Evolutionary conservation across 441 rosid species (phyloP).

Genomic region (Bruguiera hainesii): DNA sequence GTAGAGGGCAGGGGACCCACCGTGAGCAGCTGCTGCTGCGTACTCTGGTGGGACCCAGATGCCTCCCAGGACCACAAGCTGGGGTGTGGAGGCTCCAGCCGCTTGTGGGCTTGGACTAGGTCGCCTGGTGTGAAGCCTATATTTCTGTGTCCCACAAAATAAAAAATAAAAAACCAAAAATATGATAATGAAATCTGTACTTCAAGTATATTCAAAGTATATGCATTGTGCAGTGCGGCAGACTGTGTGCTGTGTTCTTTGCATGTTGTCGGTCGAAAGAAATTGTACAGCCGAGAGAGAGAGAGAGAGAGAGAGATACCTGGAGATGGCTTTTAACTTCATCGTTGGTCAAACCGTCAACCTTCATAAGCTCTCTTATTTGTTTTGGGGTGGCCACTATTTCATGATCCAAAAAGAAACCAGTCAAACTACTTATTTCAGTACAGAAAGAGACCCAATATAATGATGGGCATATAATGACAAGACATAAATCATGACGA

Average conservation of each 20-base stretch:
- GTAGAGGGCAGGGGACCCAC: slow-evolving; percentile 36
- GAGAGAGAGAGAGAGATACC: slow-evolving; percentile 34
- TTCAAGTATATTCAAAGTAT: slow-evolving; percentile 15
- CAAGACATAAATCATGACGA: neutral
- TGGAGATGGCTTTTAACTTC: slow-evolving; percentile 99
- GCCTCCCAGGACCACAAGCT: slow-evolving; percentile 81
- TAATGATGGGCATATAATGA: neutral
- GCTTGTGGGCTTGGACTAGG: slow-evolving; percentile 90
- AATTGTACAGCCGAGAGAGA: neutral
- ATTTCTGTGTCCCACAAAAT: slow-evolving; percentile 52
- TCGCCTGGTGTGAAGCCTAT: slow-evolving; percentile 93
- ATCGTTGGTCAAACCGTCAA: slow-evolving; percentile 92
- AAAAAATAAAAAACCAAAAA: slow-evolving; percentile 6
- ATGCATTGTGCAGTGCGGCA: slow-evolving; percentile 17
- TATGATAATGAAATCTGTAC: slow-evolving; percentile 11
- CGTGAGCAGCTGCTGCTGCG: slow-evolving; percentile 47
- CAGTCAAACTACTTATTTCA: neutral
- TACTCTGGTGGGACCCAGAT: slow-evolving; percentile 96
- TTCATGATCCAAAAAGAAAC: slow-evolving; percentile 14
- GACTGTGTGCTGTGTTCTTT: neutral
- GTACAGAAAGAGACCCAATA: slow-evolving; percentile 2
- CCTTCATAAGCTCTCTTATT: slow-evolving; percentile 93
- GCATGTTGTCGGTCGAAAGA: slow-evolving; percentile 25
- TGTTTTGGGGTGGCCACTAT: slow-evolving; percentile 97
- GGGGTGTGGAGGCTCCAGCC: slow-evolving; percentile 52